These are phyloP conservation scores for Apophysomyces variabilis DNA, from an alignment of 371 early-diverging fungal genomes.

Conservation along the genomic window DNA sequence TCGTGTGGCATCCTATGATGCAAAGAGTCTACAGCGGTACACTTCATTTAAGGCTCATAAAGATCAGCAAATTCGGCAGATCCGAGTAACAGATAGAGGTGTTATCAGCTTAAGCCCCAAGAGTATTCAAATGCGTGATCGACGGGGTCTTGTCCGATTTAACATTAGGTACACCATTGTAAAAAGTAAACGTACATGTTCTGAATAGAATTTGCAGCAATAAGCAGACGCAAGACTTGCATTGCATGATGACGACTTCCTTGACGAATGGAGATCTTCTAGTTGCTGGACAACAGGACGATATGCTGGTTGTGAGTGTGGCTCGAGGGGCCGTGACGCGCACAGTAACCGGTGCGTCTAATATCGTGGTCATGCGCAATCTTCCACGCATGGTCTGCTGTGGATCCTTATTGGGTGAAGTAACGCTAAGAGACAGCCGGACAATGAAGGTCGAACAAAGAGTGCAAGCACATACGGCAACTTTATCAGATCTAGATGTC, in stretches of 20 bases:
- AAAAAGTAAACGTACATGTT: background rate
- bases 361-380: conserved; percentile 74
- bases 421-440: conserved; percentile 72
- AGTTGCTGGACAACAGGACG: conserved; percentile 69
- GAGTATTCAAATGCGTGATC: conserved; percentile 66
- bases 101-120: conserved; percentile 70
- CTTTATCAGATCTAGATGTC: conserved; percentile 77
- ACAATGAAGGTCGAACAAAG: conserved; percentile 71
- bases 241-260: conserved; percentile 70
- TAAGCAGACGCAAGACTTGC: conserved; percentile 61
- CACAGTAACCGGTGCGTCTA: conserved; percentile 46
- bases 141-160: conserved; percentile 76
- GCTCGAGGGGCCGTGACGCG: conserved; percentile 68
- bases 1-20: conserved; percentile 63
- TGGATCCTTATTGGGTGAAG: conserved; percentile 70
- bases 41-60: conserved; percentile 71
- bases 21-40: conserved; percentile 65
- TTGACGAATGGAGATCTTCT: conserved; percentile 70
- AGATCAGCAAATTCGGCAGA: conserved; percentile 68
- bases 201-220: conserved; percentile 37
- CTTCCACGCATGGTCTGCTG: conserved; percentile 68
- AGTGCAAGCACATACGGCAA: conserved; percentile 79
- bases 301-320: conserved; percentile 67
- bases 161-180: conserved; percentile 55
- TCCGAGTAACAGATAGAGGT: conserved; percentile 68